Evolutionary conservation across 2,329 filamentous ascomycete genomes (phyloP).

Genomic region (Phialocephala subalpina): DNA sequence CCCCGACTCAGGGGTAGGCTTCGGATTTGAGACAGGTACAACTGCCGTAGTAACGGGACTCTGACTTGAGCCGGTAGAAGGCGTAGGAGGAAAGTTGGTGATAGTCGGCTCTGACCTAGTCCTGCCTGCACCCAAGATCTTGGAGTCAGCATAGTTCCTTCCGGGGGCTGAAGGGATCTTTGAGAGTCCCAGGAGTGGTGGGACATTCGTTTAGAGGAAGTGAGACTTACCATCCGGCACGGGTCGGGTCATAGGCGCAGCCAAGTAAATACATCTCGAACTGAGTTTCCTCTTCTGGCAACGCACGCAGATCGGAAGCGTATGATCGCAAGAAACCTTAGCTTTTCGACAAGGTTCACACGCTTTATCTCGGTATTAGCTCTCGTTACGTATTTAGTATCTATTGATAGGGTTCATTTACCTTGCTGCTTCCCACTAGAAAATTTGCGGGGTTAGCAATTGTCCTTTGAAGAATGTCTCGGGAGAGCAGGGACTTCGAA

Average conservation of each 20-base stretch:
- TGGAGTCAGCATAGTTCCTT: too few relatives aligned
- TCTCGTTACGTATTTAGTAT: background rate
- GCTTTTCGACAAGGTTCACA: conserved; percentile 42
- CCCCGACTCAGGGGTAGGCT: conserved; percentile 26
- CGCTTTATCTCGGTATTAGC: background rate
- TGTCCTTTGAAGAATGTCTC: background rate
- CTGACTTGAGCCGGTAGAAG: conserved; percentile 18
- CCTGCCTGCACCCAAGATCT: background rate
- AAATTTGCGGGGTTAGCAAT: background rate
- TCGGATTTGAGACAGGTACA: conserved; percentile 5
- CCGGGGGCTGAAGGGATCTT: too few relatives aligned
- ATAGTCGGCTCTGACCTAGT: conserved; percentile 19
- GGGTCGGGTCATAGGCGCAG: conserved; percentile 39
- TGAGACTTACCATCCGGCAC: conserved; percentile 9
- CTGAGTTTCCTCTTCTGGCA: conserved; percentile 38
- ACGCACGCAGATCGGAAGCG: conserved; percentile 37
- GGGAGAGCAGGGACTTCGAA: background rate
- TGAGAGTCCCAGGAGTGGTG: too few relatives aligned
- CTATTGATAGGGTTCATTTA: background rate
- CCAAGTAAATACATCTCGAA: conserved; percentile 38
- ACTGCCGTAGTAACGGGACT: background rate
- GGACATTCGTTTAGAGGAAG: background rate
- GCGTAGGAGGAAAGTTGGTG: conserved; percentile 19
- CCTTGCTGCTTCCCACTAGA: conserved; percentile 6
- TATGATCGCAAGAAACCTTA: conserved; percentile 42